These are phyloP conservation scores for Globisporangium viniferum DNA, from an alignment of 352 stramenopile genomes.

Conservation along the genomic window DNA sequence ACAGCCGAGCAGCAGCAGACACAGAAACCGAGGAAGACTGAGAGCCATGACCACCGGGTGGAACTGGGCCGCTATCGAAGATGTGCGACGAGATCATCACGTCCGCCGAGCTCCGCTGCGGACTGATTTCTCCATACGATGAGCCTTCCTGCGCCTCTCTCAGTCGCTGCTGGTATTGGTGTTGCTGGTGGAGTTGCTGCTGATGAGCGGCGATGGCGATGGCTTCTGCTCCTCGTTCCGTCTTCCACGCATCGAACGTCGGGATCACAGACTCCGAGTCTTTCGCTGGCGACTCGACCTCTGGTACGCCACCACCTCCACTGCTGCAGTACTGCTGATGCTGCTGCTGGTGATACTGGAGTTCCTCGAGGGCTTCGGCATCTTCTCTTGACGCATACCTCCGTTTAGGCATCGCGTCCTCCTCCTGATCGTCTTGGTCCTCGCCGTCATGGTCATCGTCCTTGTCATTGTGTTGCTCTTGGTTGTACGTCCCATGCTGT, in stretches of 20 bases:
- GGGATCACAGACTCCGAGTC: slow-evolving; percentile 8
- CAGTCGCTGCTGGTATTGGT: neutral
- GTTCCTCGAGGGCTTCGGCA: slow-evolving; percentile 10
- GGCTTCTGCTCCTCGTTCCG: slow-evolving; percentile 1
- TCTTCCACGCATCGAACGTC: slow-evolving; percentile 27
- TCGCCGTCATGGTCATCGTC: slow-evolving; percentile 26
- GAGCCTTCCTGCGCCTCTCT: slow-evolving; percentile 4
- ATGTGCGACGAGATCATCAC: slow-evolving; percentile 13
- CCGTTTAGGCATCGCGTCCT: neutral
- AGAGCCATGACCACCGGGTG: neutral
- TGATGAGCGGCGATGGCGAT: neutral
- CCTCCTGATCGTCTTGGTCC: neutral
- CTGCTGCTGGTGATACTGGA: slow-evolving; percentile 2
- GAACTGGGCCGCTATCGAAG: slow-evolving; percentile 6
- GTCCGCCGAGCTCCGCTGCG: slow-evolving; percentile 6
- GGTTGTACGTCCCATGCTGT: slow-evolving; percentile 15
- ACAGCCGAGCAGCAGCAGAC: slow-evolving; percentile 10
- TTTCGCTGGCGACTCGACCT: slow-evolving; percentile 16
- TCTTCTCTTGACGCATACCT: slow-evolving; percentile 13
- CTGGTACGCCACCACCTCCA: slow-evolving; percentile 9
- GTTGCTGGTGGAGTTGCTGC: neutral
- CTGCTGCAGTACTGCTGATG: slow-evolving; percentile 9
- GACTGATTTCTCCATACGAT: neutral
- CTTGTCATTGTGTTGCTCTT: slow-evolving; percentile 29
- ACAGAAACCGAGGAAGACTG: neutral